These are phyloP conservation scores for Ballota nigra DNA, from an alignment of 257 asterid genomes.

Conservation along the genomic window DNA sequence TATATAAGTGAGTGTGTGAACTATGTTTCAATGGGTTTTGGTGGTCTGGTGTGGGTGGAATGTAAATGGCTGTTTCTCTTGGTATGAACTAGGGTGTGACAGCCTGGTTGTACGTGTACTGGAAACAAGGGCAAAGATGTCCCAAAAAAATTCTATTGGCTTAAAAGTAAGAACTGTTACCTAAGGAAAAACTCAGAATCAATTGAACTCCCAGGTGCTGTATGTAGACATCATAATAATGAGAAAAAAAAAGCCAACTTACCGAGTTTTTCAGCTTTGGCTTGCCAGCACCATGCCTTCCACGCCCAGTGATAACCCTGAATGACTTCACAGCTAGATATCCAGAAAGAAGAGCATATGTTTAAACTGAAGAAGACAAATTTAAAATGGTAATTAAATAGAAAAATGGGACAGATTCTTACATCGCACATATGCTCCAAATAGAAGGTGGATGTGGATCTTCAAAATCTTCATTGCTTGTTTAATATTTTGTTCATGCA, in stretches of 20 bases:
- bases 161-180: background rate
- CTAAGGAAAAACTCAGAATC: background rate
- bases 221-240: background rate
- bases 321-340: slow-evolving; percentile 73
- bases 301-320: slow-evolving; percentile 92
- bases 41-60: background rate
- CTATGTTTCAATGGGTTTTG: too few relatives aligned
- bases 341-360: slow-evolving; percentile 9
- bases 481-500: slow-evolving; percentile 92
- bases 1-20: too few relatives aligned
- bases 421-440: slow-evolving; percentile 92
- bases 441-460: slow-evolving; percentile 89
- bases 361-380: slow-evolving; percentile 5
- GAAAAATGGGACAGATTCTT: slow-evolving; percentile 36
- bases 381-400: background rate
- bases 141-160: background rate
- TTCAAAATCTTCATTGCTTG: slow-evolving; percentile 89
- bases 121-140: background rate
- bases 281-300: slow-evolving; percentile 87
- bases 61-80: background rate
- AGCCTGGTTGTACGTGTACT: background rate
- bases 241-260: slow-evolving; percentile 17
- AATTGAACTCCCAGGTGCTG: background rate
- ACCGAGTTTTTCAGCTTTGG: slow-evolving; percentile 84
- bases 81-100: background rate